Evolutionary conservation across 306 rosid genomes (phyloP), one percentile per base, ranked within the genome.

Genomic region (Senna siamea): DNA sequence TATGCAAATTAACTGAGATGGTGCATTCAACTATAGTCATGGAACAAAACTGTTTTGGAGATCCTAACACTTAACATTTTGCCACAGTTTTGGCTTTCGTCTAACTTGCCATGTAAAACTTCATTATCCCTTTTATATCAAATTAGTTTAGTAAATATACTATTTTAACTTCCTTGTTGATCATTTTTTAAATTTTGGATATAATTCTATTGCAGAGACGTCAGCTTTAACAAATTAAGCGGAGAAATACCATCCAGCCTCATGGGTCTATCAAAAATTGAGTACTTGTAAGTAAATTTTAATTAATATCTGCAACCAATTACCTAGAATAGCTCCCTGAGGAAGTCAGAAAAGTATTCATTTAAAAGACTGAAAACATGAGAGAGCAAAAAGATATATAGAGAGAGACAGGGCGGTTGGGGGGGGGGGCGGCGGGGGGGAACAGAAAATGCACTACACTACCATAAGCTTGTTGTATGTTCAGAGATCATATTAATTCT

Each of bases 211-310:
- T 43, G 72, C 89, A 88, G 90, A 73, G 93, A 88, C 69, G 83
- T 88, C 65, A 86, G 93, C 79, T 88, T 75, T 37, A 88, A 88
- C 83, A 81, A 79, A 43, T 55, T 85, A 63, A 70, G 52, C 4
- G 93, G 88, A 50, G 63, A 4, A 52, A 77, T 88, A 41, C 90
- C 90, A 3, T 23, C 2, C 48, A 79, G 13, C 80, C 74, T 59
- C 55, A 2, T 2, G 6, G 23, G 74, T 52, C 84, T 78, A 55
- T 9, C 37, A 62, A 5, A 67, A 0, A 6, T 46, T 37, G 46
- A 77, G 10, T 55, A 50, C 69, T 48, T 84, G 91, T 84, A 80
- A 74, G 87, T 23, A 19, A 26, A 71, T 26, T 46, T 14, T 15
- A 50, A 40, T 41, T 2, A n/a, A 7, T 44, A 32, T 38, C 38